Evolutionary conservation across 805 yeast species (phyloP).

Genomic region (Candida ulmi): DNA sequence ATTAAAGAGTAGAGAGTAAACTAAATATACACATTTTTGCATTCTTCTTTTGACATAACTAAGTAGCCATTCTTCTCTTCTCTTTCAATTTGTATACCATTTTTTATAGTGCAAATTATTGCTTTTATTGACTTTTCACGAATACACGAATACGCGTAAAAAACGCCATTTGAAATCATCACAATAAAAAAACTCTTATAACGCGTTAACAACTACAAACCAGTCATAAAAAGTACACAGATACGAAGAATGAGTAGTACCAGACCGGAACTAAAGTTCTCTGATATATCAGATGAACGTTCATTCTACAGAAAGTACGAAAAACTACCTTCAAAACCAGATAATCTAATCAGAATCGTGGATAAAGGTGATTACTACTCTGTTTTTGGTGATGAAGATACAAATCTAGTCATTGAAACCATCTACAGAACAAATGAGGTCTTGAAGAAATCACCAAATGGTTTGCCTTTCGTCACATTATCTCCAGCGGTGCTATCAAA

Average conservation of each 20-base stretch:
- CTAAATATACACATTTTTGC: too few relatives aligned
- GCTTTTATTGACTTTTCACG: too few relatives aligned
- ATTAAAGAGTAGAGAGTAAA: too few relatives aligned
- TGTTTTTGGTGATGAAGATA: conserved; percentile 71
- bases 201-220: too few relatives aligned
- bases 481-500: conserved; percentile 69
- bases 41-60: too few relatives aligned
- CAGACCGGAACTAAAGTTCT: conserved; percentile 54
- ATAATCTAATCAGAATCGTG: conserved; percentile 59
- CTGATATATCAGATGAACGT: conserved; percentile 45
- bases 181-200: too few relatives aligned
- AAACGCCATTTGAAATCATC: too few relatives aligned
- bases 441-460: conserved; percentile 52
- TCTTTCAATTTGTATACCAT: too few relatives aligned
- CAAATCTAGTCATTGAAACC: conserved; percentile 73
- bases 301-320: conserved; percentile 43
- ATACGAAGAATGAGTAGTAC: conserved; percentile 21
- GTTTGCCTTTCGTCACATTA: conserved; percentile 63
- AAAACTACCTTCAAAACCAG: conserved; percentile 40
- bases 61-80: too few relatives aligned
- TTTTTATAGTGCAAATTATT: too few relatives aligned
- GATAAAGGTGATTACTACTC: conserved; percentile 82
- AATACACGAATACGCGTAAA: too few relatives aligned
- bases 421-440: conserved; percentile 83
- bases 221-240: too few relatives aligned